Evolutionary conservation across 495 filamentous ascomycete species (phyloP), one percentile per base, ranked within the genome.

Genomic region (Trichoderma erinaceum): DNA sequence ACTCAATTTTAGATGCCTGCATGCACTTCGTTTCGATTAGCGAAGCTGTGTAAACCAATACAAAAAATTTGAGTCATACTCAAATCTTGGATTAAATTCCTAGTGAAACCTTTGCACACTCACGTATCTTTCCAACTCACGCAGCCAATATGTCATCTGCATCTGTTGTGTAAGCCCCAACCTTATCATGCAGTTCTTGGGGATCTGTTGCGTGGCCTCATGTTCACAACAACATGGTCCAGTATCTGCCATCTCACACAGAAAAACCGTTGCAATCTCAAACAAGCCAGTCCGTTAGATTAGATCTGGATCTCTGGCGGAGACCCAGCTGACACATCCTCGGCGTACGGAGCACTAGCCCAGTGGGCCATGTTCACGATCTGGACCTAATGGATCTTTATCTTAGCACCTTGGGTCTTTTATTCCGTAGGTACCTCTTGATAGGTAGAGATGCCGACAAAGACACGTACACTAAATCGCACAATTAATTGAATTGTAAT

Each of bases 11-110:
- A 61, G 18, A 21, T 25, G 13, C 23, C 56, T 61, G 23, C n/a
- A 61, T 21, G 50, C 27, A 61, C 56, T 61, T 61, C 56, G 56
- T 61, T 21, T 61, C 16, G 27, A 56, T 56, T 56, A 61, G 56
- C 56, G 56, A 61, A 61, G 56, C 18, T 5, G 21, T 3, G 18
- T 52, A 3, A 52, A 52, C 11, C 25, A 21, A 52, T 21, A 52
- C 21, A 52, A 52, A 52, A 18, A 52, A 21, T n/a, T 21, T 52
- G n/a, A 52, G 11, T 21, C 7, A 25, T 18, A 7, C n/a, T 5
- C 10, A 21, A 10, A 3, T 21, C n/a, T 18, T 18, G 3, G 12
- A 16, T 5, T 46, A 5, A 46, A 21, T 5, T 10, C 48, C 2
- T 23, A 8, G 18, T 52, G 48, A 5, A 48, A 1, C 44, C 44